Evolutionary conservation across 176 grass and related monocot genomes (phyloP), one percentile per base, ranked within the genome.

Genomic region (Dactylis glomerata): DNA sequence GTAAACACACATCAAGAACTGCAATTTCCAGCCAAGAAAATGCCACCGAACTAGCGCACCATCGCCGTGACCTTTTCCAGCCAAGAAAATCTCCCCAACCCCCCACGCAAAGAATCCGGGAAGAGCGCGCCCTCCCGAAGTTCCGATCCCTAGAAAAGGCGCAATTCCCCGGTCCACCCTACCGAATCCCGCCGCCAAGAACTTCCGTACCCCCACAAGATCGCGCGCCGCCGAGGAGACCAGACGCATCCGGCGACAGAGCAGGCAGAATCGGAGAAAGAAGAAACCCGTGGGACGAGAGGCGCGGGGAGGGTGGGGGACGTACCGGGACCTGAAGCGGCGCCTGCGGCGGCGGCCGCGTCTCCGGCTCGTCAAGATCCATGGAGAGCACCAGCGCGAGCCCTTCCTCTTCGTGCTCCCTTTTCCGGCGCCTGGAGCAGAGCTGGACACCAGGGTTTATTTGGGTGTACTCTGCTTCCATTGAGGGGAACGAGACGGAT

Each of bases 61-160:
- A 26, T 28, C 54, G 1, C 76, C 1, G 54, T 1, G 26, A 10
- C n/a, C 34, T 73, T 61, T 61, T 44, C 55, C 76, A 22, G 49
- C 80, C 28, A 83, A 38, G 69, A 65, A 50, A 10, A 10, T 12
- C 54, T 20, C 24, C 24, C 57, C 36, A 47, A 84, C 14, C 22
- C 82, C 56, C 71, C n/a, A 84, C 46, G 82, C 57, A 52, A 84
- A 84, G 82, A 65, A 84, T 76, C 71, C 42, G 68, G 68, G 16
- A 0, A 65, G 41, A 11, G 19, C 4, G 16, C 3, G 5, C 38
- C 40, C 55, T 34, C 82, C 69, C 81, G 6, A 40, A 36, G 34
- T 36, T 36, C 34, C 34, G 55, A 62, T 47, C 40, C 37, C 8
- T 27, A 24, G 0, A 5, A 22, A 22, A 49, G 13, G 20, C 8